Evolutionary conservation across 2,329 filamentous ascomycete genomes (phyloP).

Genomic region (Xylaria sp.): DNA sequence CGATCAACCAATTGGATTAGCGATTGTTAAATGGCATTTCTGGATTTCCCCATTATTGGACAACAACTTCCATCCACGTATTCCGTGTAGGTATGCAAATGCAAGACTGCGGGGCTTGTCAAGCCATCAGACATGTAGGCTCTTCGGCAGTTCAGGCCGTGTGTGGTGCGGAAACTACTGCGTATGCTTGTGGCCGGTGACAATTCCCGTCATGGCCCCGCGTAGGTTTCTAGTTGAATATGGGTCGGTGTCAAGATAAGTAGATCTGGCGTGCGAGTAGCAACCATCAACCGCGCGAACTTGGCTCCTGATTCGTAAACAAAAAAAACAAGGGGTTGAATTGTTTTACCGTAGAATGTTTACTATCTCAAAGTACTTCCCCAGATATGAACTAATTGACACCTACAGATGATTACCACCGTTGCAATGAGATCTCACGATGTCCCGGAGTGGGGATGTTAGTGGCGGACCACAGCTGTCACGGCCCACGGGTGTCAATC

Average conservation of each 20-base stretch:
- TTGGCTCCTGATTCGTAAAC: not conserved
- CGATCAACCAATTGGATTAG: slow-evolving; percentile 5
- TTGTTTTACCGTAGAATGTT: not conserved
- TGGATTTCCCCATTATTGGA: slow-evolving; percentile 8
- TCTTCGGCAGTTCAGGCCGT: not conserved
- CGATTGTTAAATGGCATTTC: not conserved
- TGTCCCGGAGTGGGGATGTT: not conserved
- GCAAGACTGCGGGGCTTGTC: slow-evolving; percentile 8
- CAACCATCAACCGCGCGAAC: not conserved
- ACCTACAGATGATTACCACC: not conserved
- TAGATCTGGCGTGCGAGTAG: slow-evolving; percentile 1
- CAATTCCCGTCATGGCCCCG: too few species aligned
- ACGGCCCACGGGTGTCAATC: not conserved
- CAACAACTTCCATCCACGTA: not conserved
- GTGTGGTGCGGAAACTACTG: not conserved
- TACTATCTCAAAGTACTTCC: not conserved
- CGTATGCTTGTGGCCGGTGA: not conserved
- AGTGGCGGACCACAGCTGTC: not conserved
- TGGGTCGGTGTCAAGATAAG: not conserved
- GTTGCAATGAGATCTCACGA: not conserved
- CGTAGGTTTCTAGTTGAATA: not conserved
- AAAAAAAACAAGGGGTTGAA: not conserved
- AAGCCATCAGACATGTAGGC: slow-evolving; percentile 6
- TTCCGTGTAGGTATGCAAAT: slow-evolving; percentile 6
- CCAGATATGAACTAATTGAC: not conserved